Evolutionary conservation across 148 eudicot genomes (phyloP).

Genomic region (Arbutus unedo): DNA sequence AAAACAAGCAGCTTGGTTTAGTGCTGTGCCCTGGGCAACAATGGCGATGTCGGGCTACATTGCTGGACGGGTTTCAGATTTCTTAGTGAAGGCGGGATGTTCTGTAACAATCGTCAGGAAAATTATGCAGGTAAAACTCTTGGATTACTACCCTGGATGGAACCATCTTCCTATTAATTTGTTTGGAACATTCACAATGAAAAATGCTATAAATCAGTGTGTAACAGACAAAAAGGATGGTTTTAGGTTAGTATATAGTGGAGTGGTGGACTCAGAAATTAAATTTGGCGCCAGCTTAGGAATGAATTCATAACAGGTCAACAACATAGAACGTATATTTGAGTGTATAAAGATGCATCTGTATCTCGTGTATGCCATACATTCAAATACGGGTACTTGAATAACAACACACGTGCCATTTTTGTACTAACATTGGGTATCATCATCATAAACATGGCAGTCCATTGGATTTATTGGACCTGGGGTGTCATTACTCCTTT

Average conservation of each 20-base stretch:
- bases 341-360: too few relatives aligned
- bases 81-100: slow-evolving; percentile 59
- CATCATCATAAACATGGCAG: slow-evolving; percentile 32
- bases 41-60: slow-evolving; percentile 89
- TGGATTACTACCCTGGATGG: background rate
- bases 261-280: too few relatives aligned
- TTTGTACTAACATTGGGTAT: background rate
- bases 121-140: slow-evolving; percentile 72
- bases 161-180: background rate
- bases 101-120: slow-evolving; percentile 68
- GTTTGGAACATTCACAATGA: background rate
- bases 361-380: too few relatives aligned
- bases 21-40: slow-evolving; percentile 96
- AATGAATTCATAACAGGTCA: too few relatives aligned
- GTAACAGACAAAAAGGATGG: background rate
- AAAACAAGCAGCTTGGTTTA: slow-evolving; percentile 96
- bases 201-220: background rate
- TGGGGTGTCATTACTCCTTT: slow-evolving; percentile 72
- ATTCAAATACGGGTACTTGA: too few relatives aligned
- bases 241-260: background rate
- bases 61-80: slow-evolving; percentile 81
- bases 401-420: background rate
- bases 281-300: too few relatives aligned
- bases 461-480: slow-evolving; percentile 95
- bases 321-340: too few relatives aligned